Base-by-base conservation (phyloP, 2,329 filamentous ascomycete species). In the Colletotrichum navitas region DNA sequence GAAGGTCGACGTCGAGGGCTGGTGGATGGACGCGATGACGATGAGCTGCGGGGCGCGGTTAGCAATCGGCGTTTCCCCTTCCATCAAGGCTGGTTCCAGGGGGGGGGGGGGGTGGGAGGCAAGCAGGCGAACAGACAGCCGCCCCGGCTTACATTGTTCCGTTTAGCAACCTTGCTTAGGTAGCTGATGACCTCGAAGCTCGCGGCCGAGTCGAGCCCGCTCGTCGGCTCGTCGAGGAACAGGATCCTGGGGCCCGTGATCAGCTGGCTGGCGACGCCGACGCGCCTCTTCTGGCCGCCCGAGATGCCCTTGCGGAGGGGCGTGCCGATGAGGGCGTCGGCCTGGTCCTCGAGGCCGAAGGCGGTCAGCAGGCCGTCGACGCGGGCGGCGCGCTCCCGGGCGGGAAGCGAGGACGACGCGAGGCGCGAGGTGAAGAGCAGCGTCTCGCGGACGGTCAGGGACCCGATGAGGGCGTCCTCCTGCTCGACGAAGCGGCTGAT, bases 211-310 rank as follows among this genome's bases (percentile, higher is more conserved):
- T 97, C 94, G 12, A 97, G 84, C 11, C 94, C 94, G 74, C 92
- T 94, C 0, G 94, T 97, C 0, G 93, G 93, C 80, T 96, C 93
- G 77, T 96, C 93, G 41, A 97, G 82, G 77, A 97, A 96, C 32
- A 97, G 80, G 10, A 97, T 90, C 80, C 92, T 93, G 0, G 94
- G 94, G 68, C 88, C 90, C 1, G 93, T 95, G 76, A 97, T 93
- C 45, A 97, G 86, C 77, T 94, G 93, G 73, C 92, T 93, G 1
- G 93, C 94, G 6, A 97, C 91, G 75, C 92, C 93, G 10, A 95
- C 86, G 63, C 94, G 87, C 49, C 93, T 87, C 84, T 96, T 97
- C 83, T 97, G 94, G 1, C 94, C 94, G 60, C 94, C 94, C 73
- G 91, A 94, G 69, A 97, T 90, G 18, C 94, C 94, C 80, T 95